phyloP scores from a whole-genome alignment of 2,329 filamentous ascomycete genomes.

The Metarhizium rileyi region DNA sequence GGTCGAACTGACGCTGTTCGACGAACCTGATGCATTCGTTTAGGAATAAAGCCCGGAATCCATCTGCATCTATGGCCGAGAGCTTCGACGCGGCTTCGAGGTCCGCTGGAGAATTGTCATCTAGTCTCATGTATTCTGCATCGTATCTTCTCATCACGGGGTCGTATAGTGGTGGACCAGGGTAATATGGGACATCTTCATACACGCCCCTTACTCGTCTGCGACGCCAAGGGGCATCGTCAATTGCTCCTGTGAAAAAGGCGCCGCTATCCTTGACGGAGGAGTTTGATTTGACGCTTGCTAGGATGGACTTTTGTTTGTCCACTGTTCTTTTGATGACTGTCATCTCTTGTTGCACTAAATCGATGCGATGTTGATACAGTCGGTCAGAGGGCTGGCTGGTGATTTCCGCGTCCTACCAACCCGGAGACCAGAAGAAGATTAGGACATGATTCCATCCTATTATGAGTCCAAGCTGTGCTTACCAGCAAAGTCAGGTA shows the following conservation, averaged over 20 bases:
- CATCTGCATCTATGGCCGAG: slow-evolving; percentile 26
- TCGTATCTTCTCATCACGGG: slow-evolving; percentile 1
- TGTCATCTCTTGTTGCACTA: slow-evolving; percentile 31
- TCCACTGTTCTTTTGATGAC: slow-evolving; percentile 26
- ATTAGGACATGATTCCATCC: background rate
- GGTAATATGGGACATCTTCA: background rate
- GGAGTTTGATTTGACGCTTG: slow-evolving; percentile 15
- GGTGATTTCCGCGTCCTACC: slow-evolving; percentile 2
- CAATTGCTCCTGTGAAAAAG: slow-evolving; percentile 8
- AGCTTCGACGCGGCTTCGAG: slow-evolving; percentile 23
- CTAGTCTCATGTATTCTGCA: slow-evolving; percentile 14
- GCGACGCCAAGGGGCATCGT: slow-evolving; percentile 4
- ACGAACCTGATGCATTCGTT: slow-evolving; percentile 28
- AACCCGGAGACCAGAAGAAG: too few species aligned
- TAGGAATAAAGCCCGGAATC: slow-evolving; percentile 28
- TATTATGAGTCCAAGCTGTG: background rate
- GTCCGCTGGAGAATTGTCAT: slow-evolving; percentile 15
- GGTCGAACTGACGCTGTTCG: slow-evolving; percentile 26
- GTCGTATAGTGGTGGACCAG: background rate
- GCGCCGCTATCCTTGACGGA: slow-evolving; percentile 10
- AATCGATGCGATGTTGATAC: slow-evolving; percentile 30
- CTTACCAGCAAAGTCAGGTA: slow-evolving; percentile 32
- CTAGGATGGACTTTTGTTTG: slow-evolving; percentile 22
- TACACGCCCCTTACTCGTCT: background rate
- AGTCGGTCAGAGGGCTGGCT: slow-evolving; percentile 26